Evolutionary conservation across 2,329 filamentous ascomycete genomes (phyloP).

Genomic region (Eurotiales sp.): DNA sequence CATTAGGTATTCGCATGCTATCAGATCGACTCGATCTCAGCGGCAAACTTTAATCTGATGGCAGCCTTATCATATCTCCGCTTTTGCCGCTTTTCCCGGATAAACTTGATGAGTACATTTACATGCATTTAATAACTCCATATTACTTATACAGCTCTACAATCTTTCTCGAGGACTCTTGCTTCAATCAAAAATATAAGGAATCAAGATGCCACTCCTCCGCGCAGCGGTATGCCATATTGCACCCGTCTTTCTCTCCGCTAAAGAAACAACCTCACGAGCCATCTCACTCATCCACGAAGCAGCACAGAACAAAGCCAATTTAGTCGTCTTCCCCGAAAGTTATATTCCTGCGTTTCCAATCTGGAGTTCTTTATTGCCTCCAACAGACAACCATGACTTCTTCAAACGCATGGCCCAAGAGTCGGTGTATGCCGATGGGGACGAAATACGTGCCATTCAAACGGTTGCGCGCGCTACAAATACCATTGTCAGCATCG

Average conservation of each 20-base stretch:
- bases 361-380: constrained; percentile 46
- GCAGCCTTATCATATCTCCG: background rate
- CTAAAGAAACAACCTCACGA: constrained; percentile 46
- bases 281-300: constrained; percentile 44
- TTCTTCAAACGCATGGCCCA: constrained; percentile 47
- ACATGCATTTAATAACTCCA: background rate
- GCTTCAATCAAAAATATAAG: background rate
- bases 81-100: background rate
- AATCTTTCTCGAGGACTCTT: background rate
- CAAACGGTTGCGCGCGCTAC: constrained; percentile 36
- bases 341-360: constrained; percentile 54
- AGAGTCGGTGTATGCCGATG: constrained; percentile 46
- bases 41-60: background rate
- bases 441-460: constrained; percentile 44
- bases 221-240: constrained; percentile 30
- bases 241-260: constrained; percentile 47
- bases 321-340: constrained; percentile 54
- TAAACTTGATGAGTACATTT: background rate
- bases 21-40: too few species aligned
- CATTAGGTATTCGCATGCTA: too few species aligned
- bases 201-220: background rate
- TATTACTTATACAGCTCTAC: background rate
- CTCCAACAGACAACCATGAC: constrained; percentile 50
- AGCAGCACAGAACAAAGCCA: constrained; percentile 42
- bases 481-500: constrained; percentile 45